Evolutionary conservation across 2,329 filamentous ascomycete genomes (phyloP), one percentile per base, ranked within the genome.

Genomic region (Polychaeton citri): DNA sequence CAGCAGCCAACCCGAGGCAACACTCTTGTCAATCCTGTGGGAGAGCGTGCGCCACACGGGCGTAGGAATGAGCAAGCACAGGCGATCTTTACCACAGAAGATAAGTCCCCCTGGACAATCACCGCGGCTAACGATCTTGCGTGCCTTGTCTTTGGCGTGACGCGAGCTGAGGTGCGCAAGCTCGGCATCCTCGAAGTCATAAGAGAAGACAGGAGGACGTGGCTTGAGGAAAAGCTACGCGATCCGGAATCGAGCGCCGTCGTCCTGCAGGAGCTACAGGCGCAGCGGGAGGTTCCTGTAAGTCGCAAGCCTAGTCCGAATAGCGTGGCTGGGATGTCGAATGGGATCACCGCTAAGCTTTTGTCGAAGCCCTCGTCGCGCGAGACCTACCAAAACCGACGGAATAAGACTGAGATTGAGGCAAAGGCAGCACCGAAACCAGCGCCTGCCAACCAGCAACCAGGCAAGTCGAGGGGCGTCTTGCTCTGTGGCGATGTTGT

Each of bases 61-160:
- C 87, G 95, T 59, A 81, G 84, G 39, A 90, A 83, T 50, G 76
- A 90, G 57, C 94, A 86, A 77, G 83, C 88, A 4, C 90, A 98
- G 58, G 90, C 90, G 36, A 95, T 98, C 38, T 98, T 98, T 56
- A 92, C 88, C 6, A 98, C 90, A n/a, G 84, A 93, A 58, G 72
- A 82, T 10, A 77, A 81, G 44, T 74, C 84, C 6, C 90, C 88
- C 3, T 98, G 86, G 82, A 98, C 88, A 1, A 95, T 98, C 40
- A 73, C 95, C 36, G 84, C 90, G 3, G 90, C 90, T 34, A 98
- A 98, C 54, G 90, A 98, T 55, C 68, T 98, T 33, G 90, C 90
- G 13, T 98, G 90, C 59, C 68, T 98, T 30, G 80, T 96, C n/a
- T 98, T 96, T 62, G 90, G 90, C n/a, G 85, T 98, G 7, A 94